phyloP scores from a whole-genome alignment of 139 green algal genomes.

The Picochlorum costavermella region DNA sequence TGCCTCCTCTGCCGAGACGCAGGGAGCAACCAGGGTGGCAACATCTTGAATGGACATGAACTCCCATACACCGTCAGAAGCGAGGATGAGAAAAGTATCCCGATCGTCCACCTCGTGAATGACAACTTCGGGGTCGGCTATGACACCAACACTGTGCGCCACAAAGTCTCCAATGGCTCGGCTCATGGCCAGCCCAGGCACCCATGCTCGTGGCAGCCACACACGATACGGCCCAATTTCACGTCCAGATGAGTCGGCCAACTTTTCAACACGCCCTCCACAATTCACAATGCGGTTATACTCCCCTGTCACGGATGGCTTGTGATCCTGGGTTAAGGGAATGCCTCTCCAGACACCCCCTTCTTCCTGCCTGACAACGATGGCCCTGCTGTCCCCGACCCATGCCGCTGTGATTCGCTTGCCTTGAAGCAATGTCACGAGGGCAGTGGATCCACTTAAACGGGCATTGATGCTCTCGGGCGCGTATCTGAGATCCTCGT shows the following conservation, averaged over 20 bases:
- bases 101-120: constrained; percentile 47
- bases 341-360: constrained; percentile 37
- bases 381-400: constrained; percentile 78
- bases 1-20: constrained; percentile 44
- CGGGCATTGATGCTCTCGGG: constrained; percentile 54
- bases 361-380: constrained; percentile 37
- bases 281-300: constrained; percentile 57
- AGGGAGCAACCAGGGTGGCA: constrained; percentile 57
- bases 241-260: constrained; percentile 64
- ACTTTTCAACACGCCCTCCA: constrained; percentile 72
- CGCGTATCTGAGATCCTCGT: constrained; percentile 36
- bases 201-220: constrained; percentile 68
- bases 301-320: constrained; percentile 65
- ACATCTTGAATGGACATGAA: constrained; percentile 83
- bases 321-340: constrained; percentile 82
- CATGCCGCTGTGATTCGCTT: constrained; percentile 60
- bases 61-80: constrained; percentile 91
- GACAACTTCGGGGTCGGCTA: constrained; percentile 56
- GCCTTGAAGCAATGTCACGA: constrained; percentile 52
- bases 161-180: constrained; percentile 72
- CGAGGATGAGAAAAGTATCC: constrained; percentile 78
- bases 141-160: constrained; percentile 76
- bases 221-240: constrained; percentile 70
- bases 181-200: constrained; percentile 85
- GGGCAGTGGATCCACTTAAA: constrained; percentile 76